phyloP scores from a whole-genome alignment of 208 protist genomes.

The Trypanosoma conorhini region DNA sequence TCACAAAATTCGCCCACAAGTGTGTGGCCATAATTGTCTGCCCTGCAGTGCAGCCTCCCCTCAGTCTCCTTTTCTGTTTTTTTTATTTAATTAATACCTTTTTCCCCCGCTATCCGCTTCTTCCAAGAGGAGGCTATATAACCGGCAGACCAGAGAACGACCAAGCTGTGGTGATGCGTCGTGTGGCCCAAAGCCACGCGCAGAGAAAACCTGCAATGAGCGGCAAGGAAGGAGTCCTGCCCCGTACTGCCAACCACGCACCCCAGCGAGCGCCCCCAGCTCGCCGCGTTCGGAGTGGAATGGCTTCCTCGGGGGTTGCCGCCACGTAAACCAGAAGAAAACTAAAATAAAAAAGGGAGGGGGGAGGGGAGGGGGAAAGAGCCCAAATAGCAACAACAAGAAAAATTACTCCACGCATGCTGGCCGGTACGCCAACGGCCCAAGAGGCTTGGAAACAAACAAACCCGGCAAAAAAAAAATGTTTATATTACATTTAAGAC shows the following conservation, averaged over 20 bases:
- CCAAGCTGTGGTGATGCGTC: not conserved
- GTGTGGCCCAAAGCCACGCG: not conserved
- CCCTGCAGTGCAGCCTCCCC: not conserved
- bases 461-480: not conserved
- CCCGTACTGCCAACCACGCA: not conserved
- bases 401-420: not conserved
- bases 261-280: not conserved
- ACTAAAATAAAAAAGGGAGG: not conserved
- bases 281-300: not conserved
- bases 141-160: not conserved
- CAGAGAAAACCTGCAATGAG: not conserved
- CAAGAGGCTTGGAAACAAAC: not conserved
- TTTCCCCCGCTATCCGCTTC: not conserved
- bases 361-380: too few relatives aligned
- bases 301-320: not conserved
- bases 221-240: not conserved
- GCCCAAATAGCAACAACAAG: not conserved
- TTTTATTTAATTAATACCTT: too few relatives aligned
- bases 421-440: not conserved
- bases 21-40: slow-evolving; percentile 10
- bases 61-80: not conserved
- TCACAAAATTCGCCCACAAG: slow-evolving; percentile 67
- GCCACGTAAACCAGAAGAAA: not conserved
- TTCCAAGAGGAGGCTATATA: not conserved
- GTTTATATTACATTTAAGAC: too few relatives aligned